Conservation (phyloP, 371 early-diverging fungal genomes). For the Saksenaea vasiformis region DNA sequence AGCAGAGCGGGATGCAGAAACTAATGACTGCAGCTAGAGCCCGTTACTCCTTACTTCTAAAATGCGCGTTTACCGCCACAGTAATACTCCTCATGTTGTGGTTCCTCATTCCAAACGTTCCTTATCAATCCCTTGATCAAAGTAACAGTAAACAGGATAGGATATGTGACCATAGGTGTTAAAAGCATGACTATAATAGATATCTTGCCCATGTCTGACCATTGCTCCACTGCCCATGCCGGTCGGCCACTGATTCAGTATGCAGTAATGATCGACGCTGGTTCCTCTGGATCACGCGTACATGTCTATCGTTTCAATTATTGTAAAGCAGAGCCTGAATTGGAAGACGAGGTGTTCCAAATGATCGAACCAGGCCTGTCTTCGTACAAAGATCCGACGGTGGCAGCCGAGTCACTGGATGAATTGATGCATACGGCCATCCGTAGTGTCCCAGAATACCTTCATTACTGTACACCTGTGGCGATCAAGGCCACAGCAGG, state of each 20-base stretch:
- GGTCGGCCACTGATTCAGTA: slow-evolving; percentile 59
- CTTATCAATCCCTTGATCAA: neutral
- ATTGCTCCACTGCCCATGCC: slow-evolving; percentile 58
- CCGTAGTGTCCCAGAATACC: slow-evolving; percentile 48
- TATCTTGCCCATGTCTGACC: slow-evolving; percentile 30
- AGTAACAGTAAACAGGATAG: neutral
- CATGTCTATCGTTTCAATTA: slow-evolving; percentile 88
- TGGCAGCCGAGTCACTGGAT: slow-evolving; percentile 80
- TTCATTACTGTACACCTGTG: slow-evolving; percentile 81
- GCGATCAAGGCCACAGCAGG: slow-evolving; percentile 95
- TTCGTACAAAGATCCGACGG: slow-evolving; percentile 60
- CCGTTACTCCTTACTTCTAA: slow-evolving; percentile 18
- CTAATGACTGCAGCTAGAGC: slow-evolving; percentile 27
- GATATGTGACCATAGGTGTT: neutral
- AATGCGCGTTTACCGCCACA: slow-evolving; percentile 9
- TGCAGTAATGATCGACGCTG: slow-evolving; percentile 89
- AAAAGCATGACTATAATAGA: neutral
- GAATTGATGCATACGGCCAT: slow-evolving; percentile 72
- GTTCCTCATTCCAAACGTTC: slow-evolving; percentile 14
- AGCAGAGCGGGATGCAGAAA: slow-evolving; percentile 28
- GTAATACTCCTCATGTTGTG: slow-evolving; percentile 22
- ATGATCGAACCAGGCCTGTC: slow-evolving; percentile 86
- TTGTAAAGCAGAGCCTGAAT: slow-evolving; percentile 65
- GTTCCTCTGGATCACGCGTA: slow-evolving; percentile 94
- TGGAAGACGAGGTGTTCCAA: slow-evolving; percentile 83